Evolutionary conservation across 75 land plant species (phyloP).

Genomic region (Gnetum montanum): DNA sequence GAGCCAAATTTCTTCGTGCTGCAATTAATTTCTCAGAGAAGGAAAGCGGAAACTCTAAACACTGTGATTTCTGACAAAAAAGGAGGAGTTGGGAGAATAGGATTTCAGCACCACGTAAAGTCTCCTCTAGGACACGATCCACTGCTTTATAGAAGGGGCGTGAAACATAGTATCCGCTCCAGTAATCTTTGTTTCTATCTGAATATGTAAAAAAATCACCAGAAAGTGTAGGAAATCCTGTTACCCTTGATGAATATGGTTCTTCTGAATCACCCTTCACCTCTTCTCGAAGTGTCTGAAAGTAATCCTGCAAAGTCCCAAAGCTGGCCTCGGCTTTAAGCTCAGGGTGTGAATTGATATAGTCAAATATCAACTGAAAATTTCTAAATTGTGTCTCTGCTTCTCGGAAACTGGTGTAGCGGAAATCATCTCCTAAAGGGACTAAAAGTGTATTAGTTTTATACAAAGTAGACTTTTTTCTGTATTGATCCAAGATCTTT

Average conservation of each 20-base stretch:
- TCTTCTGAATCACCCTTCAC: slow-evolving; percentile 48
- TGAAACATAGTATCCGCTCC: slow-evolving; percentile 99
- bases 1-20: slow-evolving; percentile 87
- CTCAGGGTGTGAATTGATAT: slow-evolving; percentile 65
- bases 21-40: slow-evolving; percentile 63
- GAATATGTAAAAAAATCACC: slow-evolving; percentile 99
- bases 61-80: slow-evolving; percentile 43
- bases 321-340: slow-evolving; percentile 80
- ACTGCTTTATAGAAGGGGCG: slow-evolving; percentile 97
- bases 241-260: slow-evolving; percentile 37
- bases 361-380: slow-evolving; percentile 83
- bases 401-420: slow-evolving; percentile 70
- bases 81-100: slow-evolving; percentile 58
- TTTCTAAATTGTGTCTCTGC: slow-evolving; percentile 92
- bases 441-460: slow-evolving; percentile 83
- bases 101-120: slow-evolving; percentile 82
- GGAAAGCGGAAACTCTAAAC: slow-evolving; percentile 37
- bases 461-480: slow-evolving; percentile 88
- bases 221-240: slow-evolving; percentile 83
- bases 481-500: slow-evolving; percentile 80
- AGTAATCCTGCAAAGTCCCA: slow-evolving; percentile 95
- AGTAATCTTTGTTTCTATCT: slow-evolving; percentile 87
- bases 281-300: slow-evolving; percentile 69
- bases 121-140: slow-evolving; percentile 90
- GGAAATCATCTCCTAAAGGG: slow-evolving; percentile 99